A percentile compares a stretch with the other conserved stretches of the same genome.
Evolutionary conservation across 1,139 yeast genomes (phyloP).

Genomic region (Ogataea hybrid): DNA sequence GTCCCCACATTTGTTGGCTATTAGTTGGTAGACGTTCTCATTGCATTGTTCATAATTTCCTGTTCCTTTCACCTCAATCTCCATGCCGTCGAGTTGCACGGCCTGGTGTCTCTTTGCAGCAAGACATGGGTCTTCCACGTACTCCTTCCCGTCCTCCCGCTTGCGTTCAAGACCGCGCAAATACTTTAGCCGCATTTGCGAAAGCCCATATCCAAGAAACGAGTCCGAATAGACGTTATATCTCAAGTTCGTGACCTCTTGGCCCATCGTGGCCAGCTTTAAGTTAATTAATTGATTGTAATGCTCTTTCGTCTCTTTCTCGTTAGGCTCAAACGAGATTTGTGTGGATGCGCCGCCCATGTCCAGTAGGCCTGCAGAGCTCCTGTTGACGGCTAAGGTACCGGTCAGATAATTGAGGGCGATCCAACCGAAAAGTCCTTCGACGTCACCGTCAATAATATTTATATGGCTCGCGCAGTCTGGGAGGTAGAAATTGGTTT

Average conservation of each 20-base stretch:
- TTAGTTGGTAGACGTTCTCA: slow-evolving; percentile 50
- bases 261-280: slow-evolving; percentile 41
- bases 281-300: slow-evolving; percentile 53
- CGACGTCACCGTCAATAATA: slow-evolving; percentile 72
- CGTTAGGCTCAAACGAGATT: slow-evolving; percentile 71
- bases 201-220: slow-evolving; percentile 75
- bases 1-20: slow-evolving; percentile 37
- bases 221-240: slow-evolving; percentile 67
- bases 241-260: slow-evolving; percentile 32
- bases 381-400: slow-evolving; percentile 49
- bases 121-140: slow-evolving; percentile 56
- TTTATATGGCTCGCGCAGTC: slow-evolving; percentile 60
- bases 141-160: slow-evolving; percentile 6
- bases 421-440: slow-evolving; percentile 83
- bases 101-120: slow-evolving; percentile 40
- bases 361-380: slow-evolving; percentile 71
- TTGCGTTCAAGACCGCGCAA: slow-evolving; percentile 36
- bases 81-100: slow-evolving; percentile 12
- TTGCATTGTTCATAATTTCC: slow-evolving; percentile 61
- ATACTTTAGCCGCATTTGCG: slow-evolving; percentile 60
- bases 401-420: slow-evolving; percentile 70
- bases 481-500: slow-evolving; percentile 58
- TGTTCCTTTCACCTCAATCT: slow-evolving; percentile 42
- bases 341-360: slow-evolving; percentile 93
- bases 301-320: slow-evolving; percentile 53